Base-by-base conservation (phyloP, 106 monocot genomes). In the Phalaenopsis aphrodite region DNA sequence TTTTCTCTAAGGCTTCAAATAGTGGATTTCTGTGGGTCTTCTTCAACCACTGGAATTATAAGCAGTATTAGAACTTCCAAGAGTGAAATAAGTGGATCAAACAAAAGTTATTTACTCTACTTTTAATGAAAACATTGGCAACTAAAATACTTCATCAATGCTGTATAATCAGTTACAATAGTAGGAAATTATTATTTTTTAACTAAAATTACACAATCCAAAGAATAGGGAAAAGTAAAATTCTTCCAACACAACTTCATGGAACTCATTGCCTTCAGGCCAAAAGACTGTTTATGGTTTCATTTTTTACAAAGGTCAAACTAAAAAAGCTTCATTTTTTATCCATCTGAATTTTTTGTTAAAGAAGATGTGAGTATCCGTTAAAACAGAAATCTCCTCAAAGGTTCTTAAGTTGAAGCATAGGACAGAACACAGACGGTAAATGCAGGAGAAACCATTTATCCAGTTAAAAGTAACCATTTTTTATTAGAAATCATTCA, bases 1-100 rank as follows among this genome's bases (percentile, higher is more conserved):
- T 99, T 83, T 94, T 99, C 77, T 99, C 94, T 71, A 99, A 68
- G 24, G 98, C 94, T 86, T 99, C 87, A 80, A 86, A 92, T 58
- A 99, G 81, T 43, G 98, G 98, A 84, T 93, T 93, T 74, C 98
- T 84, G 45, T 77, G 87, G 4, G 98, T 99, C 83, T 90, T 94
- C 91, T 93, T 92, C 85, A 99, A 84, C 98, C 98, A 99, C 98
- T 98, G 79, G 17, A 77, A 78, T 78, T 66, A 69, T n/a, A 78
- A 77, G 12, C 56, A 82, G 5, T 36, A 67, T 68, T 12, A 78
- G 39, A 36, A 8, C 38, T n/a, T 61, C 5, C 61, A 61, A 21
- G 3, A 61, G 61, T n/a, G 19, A 5, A 61, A 1, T n/a, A n/a
- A 19, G 57, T 57, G 2, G 17, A 80, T 55, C 72, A 43, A 52